Evolutionary conservation across 305 asterid species (phyloP).

Genomic region (Coffea humblotiana): DNA sequence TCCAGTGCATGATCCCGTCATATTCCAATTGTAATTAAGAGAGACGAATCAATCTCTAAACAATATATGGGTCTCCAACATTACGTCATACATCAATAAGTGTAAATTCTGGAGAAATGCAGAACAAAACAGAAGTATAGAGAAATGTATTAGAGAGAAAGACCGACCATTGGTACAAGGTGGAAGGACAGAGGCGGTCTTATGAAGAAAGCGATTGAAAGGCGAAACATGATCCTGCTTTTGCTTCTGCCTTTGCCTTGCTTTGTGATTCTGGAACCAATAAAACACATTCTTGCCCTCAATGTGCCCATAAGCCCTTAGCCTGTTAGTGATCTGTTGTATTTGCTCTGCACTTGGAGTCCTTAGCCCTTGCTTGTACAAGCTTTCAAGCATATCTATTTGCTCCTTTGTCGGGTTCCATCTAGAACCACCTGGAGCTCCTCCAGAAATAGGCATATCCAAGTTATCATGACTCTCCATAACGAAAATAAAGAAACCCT

Average conservation of each 20-base stretch:
- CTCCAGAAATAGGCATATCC: conserved; percentile 22
- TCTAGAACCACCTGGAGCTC: conserved; percentile 46
- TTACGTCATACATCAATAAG: too few species aligned
- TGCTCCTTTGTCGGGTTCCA: conserved; percentile 94
- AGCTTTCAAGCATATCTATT: conserved; percentile 62
- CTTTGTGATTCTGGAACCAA: conserved; percentile 94
- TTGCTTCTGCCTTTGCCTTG: conserved; percentile 88
- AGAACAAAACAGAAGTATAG: not conserved
- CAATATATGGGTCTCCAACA: not conserved
- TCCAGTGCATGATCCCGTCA: conserved; percentile 2
- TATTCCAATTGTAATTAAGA: not conserved
- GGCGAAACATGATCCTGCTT: conserved; percentile 48
- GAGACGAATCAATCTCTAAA: not conserved
- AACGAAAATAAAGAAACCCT: not conserved
- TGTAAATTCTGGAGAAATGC: not conserved
- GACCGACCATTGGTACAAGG: conserved; percentile 46
- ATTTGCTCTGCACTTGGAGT: conserved; percentile 86
- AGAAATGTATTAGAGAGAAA: not conserved
- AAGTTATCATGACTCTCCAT: conserved; percentile 41
- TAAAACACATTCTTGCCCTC: conserved; percentile 88
- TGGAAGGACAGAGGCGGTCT: conserved; percentile 28
- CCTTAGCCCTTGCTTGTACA: conserved; percentile 70
- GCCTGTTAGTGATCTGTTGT: conserved; percentile 59
- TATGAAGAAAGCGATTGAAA: conserved; percentile 46
- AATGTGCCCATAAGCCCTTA: conserved; percentile 65